These are phyloP conservation scores for Phyllosticta citribraziliensis DNA, from an alignment of 2,329 filamentous ascomycete genomes.

Conservation along the genomic window DNA sequence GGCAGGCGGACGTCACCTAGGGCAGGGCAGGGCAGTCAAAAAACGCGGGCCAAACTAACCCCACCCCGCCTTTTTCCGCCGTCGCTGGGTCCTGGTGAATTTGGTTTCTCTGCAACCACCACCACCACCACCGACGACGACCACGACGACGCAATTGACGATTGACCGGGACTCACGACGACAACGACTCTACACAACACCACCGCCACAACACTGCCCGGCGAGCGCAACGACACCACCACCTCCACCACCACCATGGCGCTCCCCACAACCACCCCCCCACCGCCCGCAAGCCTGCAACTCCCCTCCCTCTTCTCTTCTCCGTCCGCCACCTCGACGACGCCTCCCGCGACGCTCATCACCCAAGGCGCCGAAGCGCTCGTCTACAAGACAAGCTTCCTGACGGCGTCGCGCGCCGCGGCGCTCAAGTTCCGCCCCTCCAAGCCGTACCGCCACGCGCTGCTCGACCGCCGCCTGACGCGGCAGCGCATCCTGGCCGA, in stretches of 20 bases:
- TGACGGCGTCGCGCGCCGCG: conserved; percentile 55
- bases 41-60: no score
- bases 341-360: conserved; percentile 50
- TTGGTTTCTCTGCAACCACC: no score
- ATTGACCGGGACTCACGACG: no score
- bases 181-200: no score
- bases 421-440: conserved; percentile 85
- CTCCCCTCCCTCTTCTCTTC: background rate
- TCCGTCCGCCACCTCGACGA: conserved; percentile 38
- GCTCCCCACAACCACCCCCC: background rate
- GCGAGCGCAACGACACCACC: background rate
- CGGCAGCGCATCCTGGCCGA: conserved; percentile 81
- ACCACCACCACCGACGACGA: no score
- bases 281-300: background rate
- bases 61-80: no score
- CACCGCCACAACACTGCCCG: no score
- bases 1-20: no score
- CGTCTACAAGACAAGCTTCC: conserved; percentile 78
- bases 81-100: no score
- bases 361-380: conserved; percentile 94
- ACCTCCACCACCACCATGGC: conserved; percentile 1
- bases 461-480: conserved; percentile 78
- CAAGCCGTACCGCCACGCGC: conserved; percentile 86
- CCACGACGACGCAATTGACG: no score
- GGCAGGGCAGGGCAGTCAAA: no score